Base-by-base conservation (phyloP, 352 stramenopile genomes). In the Phytophthora palmivora region DNA sequence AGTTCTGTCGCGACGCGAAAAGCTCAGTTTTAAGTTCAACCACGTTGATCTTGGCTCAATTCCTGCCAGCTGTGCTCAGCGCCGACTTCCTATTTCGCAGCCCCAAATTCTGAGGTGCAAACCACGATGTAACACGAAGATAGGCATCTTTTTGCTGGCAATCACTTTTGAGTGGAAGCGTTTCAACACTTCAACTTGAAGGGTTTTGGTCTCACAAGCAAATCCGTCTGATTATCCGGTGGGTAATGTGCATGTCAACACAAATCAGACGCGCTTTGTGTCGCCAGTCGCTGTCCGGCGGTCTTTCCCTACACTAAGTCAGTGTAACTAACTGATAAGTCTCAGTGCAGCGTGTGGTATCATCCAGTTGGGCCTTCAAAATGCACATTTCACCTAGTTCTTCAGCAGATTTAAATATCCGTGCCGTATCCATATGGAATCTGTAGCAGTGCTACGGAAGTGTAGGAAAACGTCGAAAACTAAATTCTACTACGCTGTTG, bases 121-220 rank as follows among this genome's bases (percentile, higher is more conserved):
- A n/a, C n/a, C 45, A 55, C 28, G 11, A 4, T 45, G 30, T 52
- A 59, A 53, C n/a, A 21, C 21, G 28, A 28, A 38, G 11, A 15
- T 21, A 12, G 19, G 43, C 54, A 61, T 53, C 18, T 54, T 61
- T 62, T 38, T 10, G 32, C 41, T 9, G 57, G 58, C 58, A 62
- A 67, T 67, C 58, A 67, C 11, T 16, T 67, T 62, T 62, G 50
- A 62, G 58, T 67, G 50, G 58, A 62, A 22, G 58, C 50, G 58
- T 24, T 67, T 67, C 49, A 50, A 56, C 26, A 45, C 58, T 67
- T 67, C 42, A 67, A 67, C 18, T 67, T 67, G 58, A 67, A 67
- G n/a, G 33, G 34, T 50, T 45, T 67, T 43, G 34, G 16, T 49
- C 21, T 21, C 26, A 33, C 32, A 65, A 46, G 39, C 57, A 66